phyloP scores from a whole-genome alignment of 306 rosid species.

The Begonia fuchsioides region DNA sequence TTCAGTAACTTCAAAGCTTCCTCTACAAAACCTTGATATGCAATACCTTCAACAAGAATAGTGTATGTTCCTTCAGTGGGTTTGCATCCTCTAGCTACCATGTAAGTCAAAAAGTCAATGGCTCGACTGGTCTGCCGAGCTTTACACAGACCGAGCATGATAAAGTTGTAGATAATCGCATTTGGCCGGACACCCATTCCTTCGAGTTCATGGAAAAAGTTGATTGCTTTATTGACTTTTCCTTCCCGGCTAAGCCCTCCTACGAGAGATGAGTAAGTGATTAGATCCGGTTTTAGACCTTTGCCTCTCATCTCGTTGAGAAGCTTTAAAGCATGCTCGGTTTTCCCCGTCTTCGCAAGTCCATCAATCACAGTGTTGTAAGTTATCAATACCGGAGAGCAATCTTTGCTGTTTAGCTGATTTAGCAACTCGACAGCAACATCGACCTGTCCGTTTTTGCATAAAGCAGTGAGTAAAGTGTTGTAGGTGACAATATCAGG shows the following conservation, averaged over 20 bases:
- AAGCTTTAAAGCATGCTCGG: constrained; percentile 50
- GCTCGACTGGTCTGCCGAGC: constrained; percentile 56
- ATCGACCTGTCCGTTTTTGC: constrained; percentile 92
- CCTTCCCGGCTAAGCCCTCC: constrained; percentile 83
- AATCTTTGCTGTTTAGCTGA: constrained; percentile 70
- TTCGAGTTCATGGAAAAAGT: constrained; percentile 49
- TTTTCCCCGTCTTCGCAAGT: constrained; percentile 66
- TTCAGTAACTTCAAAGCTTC: constrained; percentile 67
- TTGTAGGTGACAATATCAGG: constrained; percentile 91
- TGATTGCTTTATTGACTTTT: constrained; percentile 45
- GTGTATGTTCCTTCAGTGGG: constrained; percentile 87
- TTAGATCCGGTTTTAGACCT: constrained; percentile 70
- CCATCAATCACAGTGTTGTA: constrained; percentile 85
- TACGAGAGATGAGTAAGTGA: constrained; percentile 70
- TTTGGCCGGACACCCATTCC: constrained; percentile 40
- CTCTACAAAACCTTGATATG: constrained; percentile 71
- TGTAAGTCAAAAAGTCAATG: constrained; percentile 59
- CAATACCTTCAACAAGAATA: constrained; percentile 82
- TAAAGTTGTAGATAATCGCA: constrained; percentile 52
- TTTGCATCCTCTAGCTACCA: constrained; percentile 64
- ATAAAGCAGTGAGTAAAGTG: constrained; percentile 73
- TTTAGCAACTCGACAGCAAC: constrained; percentile 70
- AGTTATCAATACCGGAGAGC: constrained; percentile 80
- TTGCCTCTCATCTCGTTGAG: constrained; percentile 62
- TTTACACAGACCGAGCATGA: constrained; percentile 84